Base-by-base conservation (phyloP, 2,329 filamentous ascomycete genomes). In the Sclerotinia spermophila region DNA sequence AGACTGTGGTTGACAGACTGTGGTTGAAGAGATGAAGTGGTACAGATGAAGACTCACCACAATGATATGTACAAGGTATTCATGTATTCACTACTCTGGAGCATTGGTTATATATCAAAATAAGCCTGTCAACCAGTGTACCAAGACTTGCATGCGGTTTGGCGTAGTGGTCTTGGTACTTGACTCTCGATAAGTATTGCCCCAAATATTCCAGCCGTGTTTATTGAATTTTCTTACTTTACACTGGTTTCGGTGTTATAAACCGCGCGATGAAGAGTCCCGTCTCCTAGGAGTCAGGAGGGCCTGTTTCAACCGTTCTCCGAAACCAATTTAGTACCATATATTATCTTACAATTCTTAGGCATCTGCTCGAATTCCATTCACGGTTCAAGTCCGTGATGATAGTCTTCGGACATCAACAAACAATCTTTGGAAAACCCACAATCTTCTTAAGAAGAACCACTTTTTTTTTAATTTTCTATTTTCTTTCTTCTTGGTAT, bases 371-470 rank as follows among this genome's bases (percentile, higher is more conserved):
- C 56, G 24, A 59, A 40, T 40, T 40, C 4, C 0, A 2, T 40
- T 40, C 35, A 17, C 24, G 56, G 56, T 59, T 59, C n/a, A 59
- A 59, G 1, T 0, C 35, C 56, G 24, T 21, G 17, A 55, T 59
- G 56, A 59, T 59, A 13, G 35, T 60, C 24, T 60, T 60, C 24
- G 15, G 24, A 60, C 24, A 59, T 33, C 15, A 33, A 27, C 11
- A 59, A 59, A 59, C 35, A 59, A 40, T 59, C 56, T 59, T 59
- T 59, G 56, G 56, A 59, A 59, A 59, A 17, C 24, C 13, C 24
- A 2, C n/a, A 1, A n/a, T 42, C 35, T 59, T 59, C 56, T 59
- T 40, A 42, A 19, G 56, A 59, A 59, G 56, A 59, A 27, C 1
- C 19, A n/a, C 24, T 38, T 35, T 38, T 58, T 38, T 58, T 38